phyloP scores from a whole-genome alignment of 208 protist genomes.

The Herpetomonas tarakana region DNA sequence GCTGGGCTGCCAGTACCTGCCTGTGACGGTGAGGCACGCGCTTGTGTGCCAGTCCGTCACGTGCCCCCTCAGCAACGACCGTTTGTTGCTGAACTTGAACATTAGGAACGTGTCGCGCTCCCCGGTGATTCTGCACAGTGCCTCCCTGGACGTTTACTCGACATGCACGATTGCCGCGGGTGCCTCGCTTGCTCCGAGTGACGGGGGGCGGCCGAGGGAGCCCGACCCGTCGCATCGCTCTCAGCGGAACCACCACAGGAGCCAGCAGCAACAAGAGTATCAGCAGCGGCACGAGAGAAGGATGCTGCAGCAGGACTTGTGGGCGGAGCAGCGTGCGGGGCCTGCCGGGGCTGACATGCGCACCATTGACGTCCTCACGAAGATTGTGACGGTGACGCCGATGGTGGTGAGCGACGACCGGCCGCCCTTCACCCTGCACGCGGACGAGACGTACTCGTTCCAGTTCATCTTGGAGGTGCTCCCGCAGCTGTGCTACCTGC shows the following conservation, averaged over 20 bases:
- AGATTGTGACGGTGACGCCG: constrained; percentile 59
- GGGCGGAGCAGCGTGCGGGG: constrained; percentile 42
- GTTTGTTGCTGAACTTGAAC: constrained; percentile 56
- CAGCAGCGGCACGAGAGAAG: no score
- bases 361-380: constrained; percentile 45
- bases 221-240: constrained; percentile 17
- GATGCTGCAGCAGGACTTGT: no score
- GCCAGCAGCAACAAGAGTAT: no score
- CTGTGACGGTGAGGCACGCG: constrained; percentile 23
- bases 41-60: constrained; percentile 49
- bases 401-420: constrained; percentile 49
- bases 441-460: constrained; percentile 71
- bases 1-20: constrained; percentile 50
- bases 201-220: constrained; percentile 2
- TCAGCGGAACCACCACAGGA: no score
- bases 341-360: constrained; percentile 41
- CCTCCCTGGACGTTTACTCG: constrained; percentile 66
- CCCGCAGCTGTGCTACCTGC: constrained; percentile 67
- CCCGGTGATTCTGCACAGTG: constrained; percentile 42
- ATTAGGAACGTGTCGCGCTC: constrained; percentile 44
- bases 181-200: background rate
- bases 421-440: constrained; percentile 47
- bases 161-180: constrained; percentile 27
- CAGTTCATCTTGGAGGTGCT: constrained; percentile 75
- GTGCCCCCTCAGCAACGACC: constrained; percentile 45